These are phyloP conservation scores for Pyrus pyrifolia DNA, from an alignment of 306 rosid species.

Conservation along the genomic window DNA sequence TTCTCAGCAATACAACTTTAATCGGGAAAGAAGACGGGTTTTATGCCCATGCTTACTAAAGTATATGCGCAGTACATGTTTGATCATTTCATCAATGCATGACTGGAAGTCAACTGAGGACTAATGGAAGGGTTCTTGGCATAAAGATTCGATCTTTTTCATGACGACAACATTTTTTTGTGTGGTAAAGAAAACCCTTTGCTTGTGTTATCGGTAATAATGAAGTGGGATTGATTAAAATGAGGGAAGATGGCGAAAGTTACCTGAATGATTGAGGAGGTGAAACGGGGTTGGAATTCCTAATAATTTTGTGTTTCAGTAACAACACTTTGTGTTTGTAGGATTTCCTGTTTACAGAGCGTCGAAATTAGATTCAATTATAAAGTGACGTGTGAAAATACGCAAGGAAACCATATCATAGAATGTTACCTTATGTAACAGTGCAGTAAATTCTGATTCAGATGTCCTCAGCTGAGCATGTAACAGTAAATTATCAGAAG, in stretches of 20 bases:
- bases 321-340: conserved; percentile 2
- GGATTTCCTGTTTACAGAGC: conserved; percentile 5
- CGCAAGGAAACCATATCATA: not conserved
- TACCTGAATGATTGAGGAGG: conserved; percentile 17
- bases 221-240: not conserved
- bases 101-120: conserved; percentile 14
- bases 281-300: not conserved
- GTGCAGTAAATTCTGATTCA: conserved; percentile 17
- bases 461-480: conserved; percentile 18
- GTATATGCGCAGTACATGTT: conserved; percentile 17
- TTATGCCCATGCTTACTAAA: conserved; percentile 18
- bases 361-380: not conserved
- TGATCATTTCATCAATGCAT: conserved; percentile 18
- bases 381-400: not conserved
- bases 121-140: not conserved
- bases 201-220: not conserved
- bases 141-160: not conserved
- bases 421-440: conserved; percentile 6
- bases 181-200: not conserved
- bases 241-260: not conserved
- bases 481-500: conserved; percentile 2
- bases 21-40: conserved; percentile 27
- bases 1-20: conserved; percentile 38
- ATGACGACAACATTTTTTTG: conserved; percentile 9
- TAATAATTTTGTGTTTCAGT: not conserved